Evolutionary conservation across 306 rosid species (phyloP).

Genomic region (Vigna nakashimae): DNA sequence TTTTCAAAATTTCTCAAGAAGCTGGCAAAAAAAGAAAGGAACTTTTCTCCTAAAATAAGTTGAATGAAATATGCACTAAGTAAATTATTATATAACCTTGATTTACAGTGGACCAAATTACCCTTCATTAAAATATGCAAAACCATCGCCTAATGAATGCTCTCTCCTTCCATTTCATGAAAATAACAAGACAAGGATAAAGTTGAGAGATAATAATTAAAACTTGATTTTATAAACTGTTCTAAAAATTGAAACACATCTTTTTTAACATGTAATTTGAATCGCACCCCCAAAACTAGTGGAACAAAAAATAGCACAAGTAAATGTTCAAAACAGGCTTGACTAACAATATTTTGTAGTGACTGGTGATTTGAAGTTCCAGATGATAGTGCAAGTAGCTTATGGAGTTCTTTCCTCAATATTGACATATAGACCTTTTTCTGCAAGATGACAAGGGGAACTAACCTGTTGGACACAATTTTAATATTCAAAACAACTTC

Average conservation of each 20-base stretch:
- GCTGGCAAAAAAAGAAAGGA: background rate
- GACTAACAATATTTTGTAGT: slow-evolving; percentile 82
- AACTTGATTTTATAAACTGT: slow-evolving; percentile 3
- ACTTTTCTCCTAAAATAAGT: background rate
- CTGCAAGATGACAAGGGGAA: slow-evolving; percentile 78
- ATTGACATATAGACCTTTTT: slow-evolving; percentile 86
- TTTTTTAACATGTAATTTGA: too few species aligned
- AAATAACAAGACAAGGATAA: background rate
- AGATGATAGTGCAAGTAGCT: slow-evolving; percentile 74
- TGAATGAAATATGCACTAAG: background rate
- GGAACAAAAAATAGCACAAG: slow-evolving; percentile 32
- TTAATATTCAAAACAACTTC: slow-evolving; percentile 28
- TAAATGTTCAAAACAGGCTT: slow-evolving; percentile 4
- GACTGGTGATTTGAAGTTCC: slow-evolving; percentile 82
- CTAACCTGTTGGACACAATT: slow-evolving; percentile 66
- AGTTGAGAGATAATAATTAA: background rate
- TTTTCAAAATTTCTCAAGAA: background rate
- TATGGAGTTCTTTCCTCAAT: slow-evolving; percentile 86
- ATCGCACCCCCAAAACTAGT: background rate
- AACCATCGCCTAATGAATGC: background rate
- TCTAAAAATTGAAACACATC: background rate
- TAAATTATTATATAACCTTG: background rate
- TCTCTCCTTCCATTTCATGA: background rate
- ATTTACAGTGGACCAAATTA: slow-evolving; percentile 7
- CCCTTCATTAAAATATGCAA: slow-evolving; percentile 3